phyloP scores from a whole-genome alignment of 2,329 filamentous ascomycete genomes.

The Fusarium pseudograminearum region DNA sequence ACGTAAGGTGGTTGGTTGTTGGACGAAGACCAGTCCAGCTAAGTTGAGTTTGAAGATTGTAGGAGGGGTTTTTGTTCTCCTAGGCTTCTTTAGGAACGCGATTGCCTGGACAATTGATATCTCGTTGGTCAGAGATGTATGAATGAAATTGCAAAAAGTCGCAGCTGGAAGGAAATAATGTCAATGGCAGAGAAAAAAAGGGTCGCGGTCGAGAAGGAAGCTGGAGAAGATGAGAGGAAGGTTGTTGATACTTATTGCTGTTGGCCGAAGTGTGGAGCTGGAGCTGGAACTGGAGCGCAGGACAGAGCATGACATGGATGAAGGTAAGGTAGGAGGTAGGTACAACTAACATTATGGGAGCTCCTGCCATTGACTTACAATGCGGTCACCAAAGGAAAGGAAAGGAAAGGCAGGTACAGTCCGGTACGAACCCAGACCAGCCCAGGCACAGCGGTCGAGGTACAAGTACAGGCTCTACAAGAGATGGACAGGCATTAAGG shows the following conservation, averaged over 20 bases:
- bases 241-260: slow-evolving; percentile 50
- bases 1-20: slow-evolving; percentile 32
- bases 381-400: slow-evolving; percentile 12
- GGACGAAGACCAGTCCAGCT: slow-evolving; percentile 29
- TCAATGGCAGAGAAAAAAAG: slow-evolving; percentile 29
- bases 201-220: slow-evolving; percentile 40
- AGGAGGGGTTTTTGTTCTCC: slow-evolving; percentile 40
- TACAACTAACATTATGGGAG: slow-evolving; percentile 1
- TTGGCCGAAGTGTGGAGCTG: slow-evolving; percentile 47
- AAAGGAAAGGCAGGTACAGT: slow-evolving; percentile 7
- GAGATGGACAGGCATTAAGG: slow-evolving; percentile 31
- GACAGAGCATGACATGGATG: slow-evolving; percentile 22
- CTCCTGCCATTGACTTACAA: slow-evolving; percentile 23
- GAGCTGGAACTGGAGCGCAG: slow-evolving; percentile 36
- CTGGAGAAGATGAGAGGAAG: slow-evolving; percentile 45
- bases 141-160: slow-evolving; percentile 3
- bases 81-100: slow-evolving; percentile 5
- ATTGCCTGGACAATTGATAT: slow-evolving; percentile 5
- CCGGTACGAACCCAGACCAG: slow-evolving; percentile 1
- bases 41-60: slow-evolving; percentile 28
- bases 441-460: slow-evolving; percentile 28
- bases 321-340: slow-evolving; percentile 15
- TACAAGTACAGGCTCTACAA: slow-evolving; percentile 21
- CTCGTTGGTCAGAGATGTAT: background rate
- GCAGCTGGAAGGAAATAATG: slow-evolving; percentile 13